Conservation (phyloP, 345 rosid species). For the Eucalyptus shirleyi region DNA sequence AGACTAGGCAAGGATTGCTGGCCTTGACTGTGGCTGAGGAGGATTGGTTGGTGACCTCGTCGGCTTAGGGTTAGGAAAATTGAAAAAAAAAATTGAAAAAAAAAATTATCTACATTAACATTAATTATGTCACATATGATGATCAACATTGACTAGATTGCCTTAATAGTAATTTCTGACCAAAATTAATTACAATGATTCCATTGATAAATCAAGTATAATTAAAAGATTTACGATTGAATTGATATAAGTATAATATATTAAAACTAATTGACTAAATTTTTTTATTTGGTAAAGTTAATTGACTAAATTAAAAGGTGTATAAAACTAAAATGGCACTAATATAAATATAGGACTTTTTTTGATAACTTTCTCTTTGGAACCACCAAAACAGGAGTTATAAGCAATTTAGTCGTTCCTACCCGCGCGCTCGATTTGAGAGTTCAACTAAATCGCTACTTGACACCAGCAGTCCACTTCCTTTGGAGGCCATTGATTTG, state of each 20-base stretch:
- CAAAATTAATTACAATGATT: too few species aligned
- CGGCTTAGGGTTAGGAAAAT: neutral
- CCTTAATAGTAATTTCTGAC: fast-evolving
- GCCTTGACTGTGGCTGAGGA: fast-evolving
- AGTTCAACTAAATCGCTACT: neutral
- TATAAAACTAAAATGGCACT: neutral
- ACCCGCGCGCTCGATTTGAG: neutral
- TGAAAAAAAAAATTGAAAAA: too few species aligned
- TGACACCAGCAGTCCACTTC: neutral
- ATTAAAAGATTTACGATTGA: too few species aligned
- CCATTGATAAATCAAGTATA: fast-evolving
- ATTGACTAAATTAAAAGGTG: too few species aligned
- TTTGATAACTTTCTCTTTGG: neutral
- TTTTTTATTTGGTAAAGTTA: too few species aligned
- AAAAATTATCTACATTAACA: too few species aligned
- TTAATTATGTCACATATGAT: fast-evolving
- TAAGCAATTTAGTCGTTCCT: neutral
- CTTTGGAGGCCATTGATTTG: neutral
- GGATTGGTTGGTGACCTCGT: neutral
- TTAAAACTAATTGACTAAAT: too few species aligned
- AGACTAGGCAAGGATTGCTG: neutral
- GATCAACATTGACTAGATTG: fast-evolving
- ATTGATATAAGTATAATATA: fast-evolving
- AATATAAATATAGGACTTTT: too few species aligned
- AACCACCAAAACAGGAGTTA: neutral